phyloP scores from a whole-genome alignment of 1,284 basidiomycete genomes.

The Grifola frondosa region DNA sequence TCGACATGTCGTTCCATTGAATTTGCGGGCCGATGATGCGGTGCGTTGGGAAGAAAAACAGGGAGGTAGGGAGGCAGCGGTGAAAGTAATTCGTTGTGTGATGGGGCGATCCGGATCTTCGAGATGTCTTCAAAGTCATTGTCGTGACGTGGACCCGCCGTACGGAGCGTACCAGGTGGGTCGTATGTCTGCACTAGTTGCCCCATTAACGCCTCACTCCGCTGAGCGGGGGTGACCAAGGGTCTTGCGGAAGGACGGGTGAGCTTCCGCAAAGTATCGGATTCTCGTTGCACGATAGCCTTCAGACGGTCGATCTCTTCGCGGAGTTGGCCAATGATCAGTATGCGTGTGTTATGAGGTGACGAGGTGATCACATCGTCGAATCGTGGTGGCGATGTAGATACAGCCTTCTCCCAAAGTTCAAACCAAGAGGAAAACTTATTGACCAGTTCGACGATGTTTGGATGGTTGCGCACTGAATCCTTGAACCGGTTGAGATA shows the following conservation, averaged over 20 bases:
- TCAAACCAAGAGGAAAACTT: conserved; percentile 46
- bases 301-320: conserved; percentile 43
- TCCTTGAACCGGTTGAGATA: conserved; percentile 62
- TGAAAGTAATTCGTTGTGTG: conserved; percentile 36
- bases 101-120: conserved; percentile 39
- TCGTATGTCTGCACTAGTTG: conserved; percentile 26
- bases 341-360: conserved; percentile 28
- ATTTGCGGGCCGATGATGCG: conserved; percentile 34
- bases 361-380: conserved; percentile 33
- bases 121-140: conserved; percentile 37
- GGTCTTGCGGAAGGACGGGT: conserved; percentile 36
- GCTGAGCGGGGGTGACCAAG: conserved; percentile 15
- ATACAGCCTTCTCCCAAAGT: conserved; percentile 45
- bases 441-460: conserved; percentile 40
- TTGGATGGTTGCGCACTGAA: conserved; percentile 43
- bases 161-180: conserved; percentile 35
- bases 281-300: conserved; percentile 48
- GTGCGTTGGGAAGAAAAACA: conserved; percentile 39
- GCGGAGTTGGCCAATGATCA: conserved; percentile 40
- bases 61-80: conserved; percentile 35
- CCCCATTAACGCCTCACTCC: conserved; percentile 18
- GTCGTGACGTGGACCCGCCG: conserved; percentile 46
- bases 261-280: conserved; percentile 18
- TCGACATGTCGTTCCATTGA: conserved; percentile 39
- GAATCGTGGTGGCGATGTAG: conserved; percentile 35